Conservation (phyloP, 495 filamentous ascomycete genomes). For the Tuber umbilicatum region DNA sequence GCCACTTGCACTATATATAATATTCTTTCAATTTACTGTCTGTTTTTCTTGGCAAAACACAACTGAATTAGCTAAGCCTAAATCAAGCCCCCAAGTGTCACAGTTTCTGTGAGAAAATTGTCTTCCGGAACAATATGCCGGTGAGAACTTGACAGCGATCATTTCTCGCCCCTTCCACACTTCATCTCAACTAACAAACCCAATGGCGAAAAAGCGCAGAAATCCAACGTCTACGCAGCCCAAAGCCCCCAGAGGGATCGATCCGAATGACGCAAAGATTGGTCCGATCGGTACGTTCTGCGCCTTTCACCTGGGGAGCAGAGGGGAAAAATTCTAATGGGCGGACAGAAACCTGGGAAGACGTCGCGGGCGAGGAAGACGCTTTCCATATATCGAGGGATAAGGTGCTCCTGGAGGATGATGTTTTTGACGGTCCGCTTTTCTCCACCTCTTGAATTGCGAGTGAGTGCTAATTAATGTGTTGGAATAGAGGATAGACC, state of each 20-base stretch:
- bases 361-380: conserved; percentile 87
- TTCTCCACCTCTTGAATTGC: background rate
- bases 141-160: background rate
- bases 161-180: background rate
- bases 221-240: conserved; percentile 34
- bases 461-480: conserved; percentile 9
- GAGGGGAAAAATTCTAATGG: background rate
- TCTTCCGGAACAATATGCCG: no score
- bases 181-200: conserved; percentile 8
- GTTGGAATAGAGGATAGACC: conserved; percentile 36
- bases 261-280: conserved; percentile 52
- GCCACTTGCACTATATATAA: no score
- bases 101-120: no score
- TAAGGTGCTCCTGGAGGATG: conserved; percentile 75
- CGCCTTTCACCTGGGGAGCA: background rate
- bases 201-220: conserved; percentile 39
- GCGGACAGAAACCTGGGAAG: conserved; percentile 55
- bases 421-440: conserved; percentile 29
- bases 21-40: no score
- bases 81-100: no score
- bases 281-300: conserved; percentile 47
- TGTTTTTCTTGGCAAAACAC: no score
- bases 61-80: no score
- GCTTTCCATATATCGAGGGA: conserved; percentile 80
- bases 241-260: conserved; percentile 48